phyloP scores from a whole-genome alignment of 768 basidiomycete species.

The Russula brevipes region DNA sequence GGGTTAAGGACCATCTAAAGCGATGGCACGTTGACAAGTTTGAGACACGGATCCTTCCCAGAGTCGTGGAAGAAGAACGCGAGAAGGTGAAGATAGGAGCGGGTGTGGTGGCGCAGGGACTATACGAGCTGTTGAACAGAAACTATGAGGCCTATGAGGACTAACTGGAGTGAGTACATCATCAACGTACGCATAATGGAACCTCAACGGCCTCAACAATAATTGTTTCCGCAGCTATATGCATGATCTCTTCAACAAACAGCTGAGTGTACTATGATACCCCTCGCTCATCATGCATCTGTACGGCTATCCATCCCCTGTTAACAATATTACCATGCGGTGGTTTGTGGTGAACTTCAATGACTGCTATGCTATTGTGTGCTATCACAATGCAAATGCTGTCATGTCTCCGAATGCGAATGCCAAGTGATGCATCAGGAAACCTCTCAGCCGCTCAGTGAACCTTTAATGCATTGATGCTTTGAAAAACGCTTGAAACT shows the following conservation, averaged over 20 bases:
- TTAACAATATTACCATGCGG: slow-evolving; percentile 20
- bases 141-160: slow-evolving; percentile 27
- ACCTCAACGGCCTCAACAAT: background rate
- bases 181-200: background rate
- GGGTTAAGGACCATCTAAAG: slow-evolving; percentile 68
- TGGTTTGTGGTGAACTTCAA: background rate
- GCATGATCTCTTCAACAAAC: slow-evolving; percentile 16
- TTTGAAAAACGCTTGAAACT: too few species aligned
- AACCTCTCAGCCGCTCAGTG: too few species aligned
- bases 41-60: slow-evolving; percentile 59
- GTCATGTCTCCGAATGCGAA: too few species aligned
- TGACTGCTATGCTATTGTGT: too few species aligned
- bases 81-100: slow-evolving; percentile 69
- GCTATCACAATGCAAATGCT: too few species aligned
- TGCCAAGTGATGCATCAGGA: too few species aligned
- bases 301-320: slow-evolving; percentile 26
- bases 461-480: too few species aligned
- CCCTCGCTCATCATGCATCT: slow-evolving; percentile 26
- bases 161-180: slow-evolving; percentile 23
- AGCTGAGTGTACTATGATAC: slow-evolving; percentile 25
- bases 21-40: slow-evolving; percentile 83
- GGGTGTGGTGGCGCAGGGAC: slow-evolving; percentile 60
- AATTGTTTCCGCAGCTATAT: slow-evolving; percentile 11
- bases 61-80: slow-evolving; percentile 58
- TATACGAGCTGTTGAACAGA: slow-evolving; percentile 64